A percentile compares a stretch with the other conserved stretches of the same genome.
Evolutionary conservation across 75 land plant genomes (phyloP).

Genomic region (Chamaecyparis obtusa): DNA sequence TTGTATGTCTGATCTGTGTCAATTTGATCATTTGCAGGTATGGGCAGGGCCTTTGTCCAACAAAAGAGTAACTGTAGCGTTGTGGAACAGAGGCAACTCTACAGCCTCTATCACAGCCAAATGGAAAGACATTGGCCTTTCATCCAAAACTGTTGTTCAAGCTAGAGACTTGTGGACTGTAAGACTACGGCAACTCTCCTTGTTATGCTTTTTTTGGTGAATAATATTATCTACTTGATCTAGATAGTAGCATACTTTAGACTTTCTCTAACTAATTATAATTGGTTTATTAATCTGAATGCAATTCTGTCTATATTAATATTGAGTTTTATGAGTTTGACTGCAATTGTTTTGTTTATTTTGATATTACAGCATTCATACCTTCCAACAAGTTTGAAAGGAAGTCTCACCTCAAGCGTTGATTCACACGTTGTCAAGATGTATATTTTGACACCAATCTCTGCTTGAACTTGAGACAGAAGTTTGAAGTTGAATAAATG

Average conservation of each 20-base stretch:
- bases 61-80: conserved; percentile 37
- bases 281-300: neutral
- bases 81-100: conserved; percentile 62
- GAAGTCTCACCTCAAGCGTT: conserved; percentile 20
- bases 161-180: conserved; percentile 81
- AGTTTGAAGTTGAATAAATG: neutral
- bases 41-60: conserved; percentile 76
- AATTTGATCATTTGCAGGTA: conserved; percentile 31
- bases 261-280: neutral
- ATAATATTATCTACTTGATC: neutral
- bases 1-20: neutral
- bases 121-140: conserved; percentile 64
- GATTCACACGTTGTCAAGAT: conserved; percentile 47
- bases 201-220: neutral
- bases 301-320: neutral
- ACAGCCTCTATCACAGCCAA: conserved; percentile 45
- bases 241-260: neutral
- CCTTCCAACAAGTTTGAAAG: neutral
- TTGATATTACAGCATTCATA: neutral
- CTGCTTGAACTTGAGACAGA: neutral
- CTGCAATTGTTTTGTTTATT: neutral
- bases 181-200: conserved; percentile 7
- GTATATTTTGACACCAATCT: neutral
- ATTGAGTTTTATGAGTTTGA: neutral
- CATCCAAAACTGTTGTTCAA: conserved; percentile 24